Evolutionary conservation across 805 yeast genomes (phyloP).

Genomic region (Yarrowia bubula): DNA sequence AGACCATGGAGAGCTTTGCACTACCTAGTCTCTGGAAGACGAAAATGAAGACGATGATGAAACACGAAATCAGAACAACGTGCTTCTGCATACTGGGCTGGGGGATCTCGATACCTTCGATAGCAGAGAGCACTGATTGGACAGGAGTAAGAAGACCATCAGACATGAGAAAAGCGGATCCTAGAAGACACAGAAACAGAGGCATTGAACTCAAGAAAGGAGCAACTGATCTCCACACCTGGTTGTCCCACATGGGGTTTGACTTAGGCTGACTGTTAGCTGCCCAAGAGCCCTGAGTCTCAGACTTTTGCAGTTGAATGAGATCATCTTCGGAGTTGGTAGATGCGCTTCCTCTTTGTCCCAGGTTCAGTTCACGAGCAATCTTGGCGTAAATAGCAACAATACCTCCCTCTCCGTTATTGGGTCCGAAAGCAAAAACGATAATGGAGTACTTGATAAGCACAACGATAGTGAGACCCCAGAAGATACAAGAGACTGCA

Average conservation of each 20-base stretch:
- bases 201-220: slow-evolving; percentile 15
- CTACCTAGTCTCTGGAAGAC: slow-evolving; percentile 52
- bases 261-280: neutral
- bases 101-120: slow-evolving; percentile 56
- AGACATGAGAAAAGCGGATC: slow-evolving; percentile 56
- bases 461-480: slow-evolving; percentile 54
- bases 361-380: slow-evolving; percentile 48
- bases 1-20: slow-evolving; percentile 46
- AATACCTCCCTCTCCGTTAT: slow-evolving; percentile 63
- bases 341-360: slow-evolving; percentile 1
- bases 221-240: neutral
- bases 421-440: slow-evolving; percentile 53
- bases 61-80: slow-evolving; percentile 50
- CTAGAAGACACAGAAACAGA: slow-evolving; percentile 47
- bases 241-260: neutral
- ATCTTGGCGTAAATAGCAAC: slow-evolving; percentile 61
- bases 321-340: slow-evolving; percentile 12
- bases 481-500: slow-evolving; percentile 44
- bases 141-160: slow-evolving; percentile 66
- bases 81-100: slow-evolving; percentile 44
- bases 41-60: slow-evolving; percentile 48
- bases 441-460: slow-evolving; percentile 51
- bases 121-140: slow-evolving; percentile 57
- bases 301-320: slow-evolving; percentile 8
- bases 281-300: slow-evolving; percentile 15